Evolutionary conservation across 2,329 filamentous ascomycete genomes (phyloP).

Genomic region (Thelonectria discophora): DNA sequence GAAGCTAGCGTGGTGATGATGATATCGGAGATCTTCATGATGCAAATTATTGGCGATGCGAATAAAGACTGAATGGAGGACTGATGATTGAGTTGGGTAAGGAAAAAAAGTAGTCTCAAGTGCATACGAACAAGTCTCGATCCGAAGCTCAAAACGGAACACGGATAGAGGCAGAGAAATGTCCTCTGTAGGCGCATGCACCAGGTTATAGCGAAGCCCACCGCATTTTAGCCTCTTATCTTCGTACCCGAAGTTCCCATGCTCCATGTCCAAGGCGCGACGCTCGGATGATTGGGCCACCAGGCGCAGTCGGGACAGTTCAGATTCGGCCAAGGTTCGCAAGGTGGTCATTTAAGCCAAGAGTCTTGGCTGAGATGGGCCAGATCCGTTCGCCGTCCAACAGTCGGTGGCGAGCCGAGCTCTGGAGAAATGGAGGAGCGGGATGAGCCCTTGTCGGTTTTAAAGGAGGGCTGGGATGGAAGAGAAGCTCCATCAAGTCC

Average conservation of each 20-base stretch:
- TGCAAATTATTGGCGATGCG: constrained; percentile 9
- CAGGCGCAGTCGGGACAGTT: not conserved
- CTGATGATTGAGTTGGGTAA: not conserved
- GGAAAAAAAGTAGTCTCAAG: not conserved
- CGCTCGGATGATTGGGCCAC: no score
- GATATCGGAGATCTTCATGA: constrained; percentile 35
- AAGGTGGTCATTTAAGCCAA: not conserved
- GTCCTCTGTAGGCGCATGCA: not conserved
- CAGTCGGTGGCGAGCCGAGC: not conserved
- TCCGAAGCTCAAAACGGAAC: no score
- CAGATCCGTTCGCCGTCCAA: not conserved
- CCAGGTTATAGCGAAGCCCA: not conserved
- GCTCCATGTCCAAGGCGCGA: no score
- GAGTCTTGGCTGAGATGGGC: not conserved
- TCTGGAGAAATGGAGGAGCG: not conserved
- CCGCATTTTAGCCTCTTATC: no score
- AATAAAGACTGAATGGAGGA: not conserved
- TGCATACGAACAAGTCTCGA: no score
- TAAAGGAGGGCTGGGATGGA: not conserved
- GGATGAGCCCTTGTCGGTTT: not conserved
- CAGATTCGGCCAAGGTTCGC: not conserved
- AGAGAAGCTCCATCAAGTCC: not conserved
- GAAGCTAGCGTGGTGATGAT: constrained; percentile 33
- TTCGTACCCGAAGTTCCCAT: no score
- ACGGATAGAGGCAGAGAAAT: not conserved